These are phyloP conservation scores for Suhomyces ambrosiae DNA, from an alignment of 1,139 yeast species.

Conservation along the genomic window DNA sequence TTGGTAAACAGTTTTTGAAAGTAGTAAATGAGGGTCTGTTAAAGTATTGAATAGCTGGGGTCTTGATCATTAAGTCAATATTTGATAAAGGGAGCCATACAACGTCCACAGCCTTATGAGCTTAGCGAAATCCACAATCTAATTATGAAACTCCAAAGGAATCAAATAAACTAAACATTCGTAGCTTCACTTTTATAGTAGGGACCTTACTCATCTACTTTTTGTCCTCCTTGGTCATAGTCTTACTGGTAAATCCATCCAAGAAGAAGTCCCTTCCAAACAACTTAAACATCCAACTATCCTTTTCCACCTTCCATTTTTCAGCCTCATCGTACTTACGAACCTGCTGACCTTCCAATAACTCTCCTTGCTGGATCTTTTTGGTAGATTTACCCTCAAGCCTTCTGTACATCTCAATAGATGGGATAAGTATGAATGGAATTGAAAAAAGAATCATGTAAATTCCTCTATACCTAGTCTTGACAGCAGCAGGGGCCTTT, in stretches of 20 bases:
- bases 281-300: slow-evolving; percentile 40
- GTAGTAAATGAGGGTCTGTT: too few species aligned
- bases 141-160: too few species aligned
- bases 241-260: slow-evolving; percentile 50
- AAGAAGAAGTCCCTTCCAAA: slow-evolving; percentile 49
- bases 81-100: too few species aligned
- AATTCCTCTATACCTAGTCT: slow-evolving; percentile 42
- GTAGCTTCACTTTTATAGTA: too few species aligned
- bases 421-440: slow-evolving; percentile 39
- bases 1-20: too few species aligned
- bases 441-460: slow-evolving; percentile 43
- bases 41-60: too few species aligned
- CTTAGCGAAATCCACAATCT: too few species aligned
- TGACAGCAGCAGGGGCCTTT: slow-evolving; percentile 45
- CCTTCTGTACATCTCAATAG: slow-evolving; percentile 40
- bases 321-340: slow-evolving; percentile 43
- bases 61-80: too few species aligned
- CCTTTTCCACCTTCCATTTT: slow-evolving; percentile 43
- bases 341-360: slow-evolving; percentile 35
- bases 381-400: slow-evolving; percentile 47
- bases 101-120: too few species aligned
- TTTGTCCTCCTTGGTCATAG: slow-evolving; percentile 29
- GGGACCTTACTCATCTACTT: too few species aligned
- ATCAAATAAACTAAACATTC: too few species aligned
- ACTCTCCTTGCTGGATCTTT: slow-evolving; percentile 46